Evolutionary conservation across 495 filamentous ascomycete species (phyloP), one percentile per base, ranked within the genome.

Genomic region (Staphylotrichum longicolle): DNA sequence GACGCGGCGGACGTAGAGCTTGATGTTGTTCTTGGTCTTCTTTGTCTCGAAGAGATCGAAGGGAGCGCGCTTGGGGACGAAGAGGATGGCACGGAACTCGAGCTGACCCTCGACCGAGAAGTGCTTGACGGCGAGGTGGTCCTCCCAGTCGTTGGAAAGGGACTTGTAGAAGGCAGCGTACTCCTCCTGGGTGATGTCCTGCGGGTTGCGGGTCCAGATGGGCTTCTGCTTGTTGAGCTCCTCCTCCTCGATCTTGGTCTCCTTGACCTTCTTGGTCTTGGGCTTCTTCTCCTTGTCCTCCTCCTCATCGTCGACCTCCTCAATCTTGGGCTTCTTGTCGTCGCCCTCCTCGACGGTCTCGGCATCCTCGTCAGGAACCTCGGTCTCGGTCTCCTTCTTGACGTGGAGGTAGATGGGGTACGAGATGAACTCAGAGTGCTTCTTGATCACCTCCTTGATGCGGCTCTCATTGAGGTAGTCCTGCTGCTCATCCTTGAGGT

Each of bases 11-110:
- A 98, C 94, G 80, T 98, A 98, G 71, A 98, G 88, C 86, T 98
- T 98, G 86, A 98, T 98, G 89, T 98, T 98, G 87, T 97, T 98
- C 91, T 98, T 98, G 74, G 92, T 96, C 88, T 96, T 95, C 90
- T 98, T 98, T 67, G 95, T 96, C 87, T 98, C 94, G 81, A 98
- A 98, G 59, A 98, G 90, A 72, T 98, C 94, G 80, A 98, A 98
- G 66, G 94, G 94, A 78, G 94, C 94, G 72, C 94, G 94, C 89
- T 98, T 98, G 76, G 94, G 94, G 47, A 98, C 91, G 83, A 95
- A 98, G 71, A 98, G 91, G 77, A 98, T 96, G 66, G 94, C 94
- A 66, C 92, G 92, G 91, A 98, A 98, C 82, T 98, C 94, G 65
- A 98, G 92, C 82, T 98, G 94, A 86, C 94, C 94, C 86, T 98